Base-by-base conservation (phyloP, 2,329 filamentous ascomycete genomes). In the Aureobasidium sp. region DNA sequence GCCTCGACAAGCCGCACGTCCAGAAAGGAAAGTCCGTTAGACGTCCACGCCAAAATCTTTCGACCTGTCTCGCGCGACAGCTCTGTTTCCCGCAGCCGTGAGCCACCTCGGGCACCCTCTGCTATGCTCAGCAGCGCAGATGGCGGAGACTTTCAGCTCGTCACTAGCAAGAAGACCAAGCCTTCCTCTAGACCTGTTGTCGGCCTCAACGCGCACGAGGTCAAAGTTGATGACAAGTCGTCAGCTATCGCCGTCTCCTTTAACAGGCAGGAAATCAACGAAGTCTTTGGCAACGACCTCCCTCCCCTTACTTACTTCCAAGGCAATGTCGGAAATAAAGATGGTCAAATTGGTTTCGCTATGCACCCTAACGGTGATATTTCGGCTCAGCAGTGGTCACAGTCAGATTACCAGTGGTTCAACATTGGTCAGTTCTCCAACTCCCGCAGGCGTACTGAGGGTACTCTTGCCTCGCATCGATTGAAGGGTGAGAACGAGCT, bases 331-430 rank as follows among this genome's bases (percentile, higher is more conserved):
- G 74, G 74, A 27, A 61, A 62, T 21, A 68, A 70, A 29, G 69
- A 78, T 51, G 76, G 76, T 9, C 71, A 78, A 61, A 67, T 79
- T 19, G 69, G 74, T 15, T 79, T 78, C 67, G 73, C 77, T 33
- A 72, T 75, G 51, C 76, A 79, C 63, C 75, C 76, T 0, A 79
- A 78, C 61, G 72, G 75, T 49, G 75, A 79, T 60, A 70, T 79
- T 4, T 74, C 74, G 27, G 77, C 77, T 1, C 77, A 79, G 57
- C 74, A 77, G 61, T 79, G 77, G 77, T 75, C 73, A 7, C 61
- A 62, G 0, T 57, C 61, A 0, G 67, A 72, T 3, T 77, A 69
- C 47, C 68, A 74, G 42, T 79, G 77, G 77, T 69, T 72, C 51
- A 76, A 77, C 60, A 73, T 79, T 40, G 77, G 77, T 2, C 69